A percentile compares a stretch with the other conserved stretches of the same genome.
phyloP scores from a whole-genome alignment of 2,329 filamentous ascomycete species.

The Ascochyta fabae region DNA sequence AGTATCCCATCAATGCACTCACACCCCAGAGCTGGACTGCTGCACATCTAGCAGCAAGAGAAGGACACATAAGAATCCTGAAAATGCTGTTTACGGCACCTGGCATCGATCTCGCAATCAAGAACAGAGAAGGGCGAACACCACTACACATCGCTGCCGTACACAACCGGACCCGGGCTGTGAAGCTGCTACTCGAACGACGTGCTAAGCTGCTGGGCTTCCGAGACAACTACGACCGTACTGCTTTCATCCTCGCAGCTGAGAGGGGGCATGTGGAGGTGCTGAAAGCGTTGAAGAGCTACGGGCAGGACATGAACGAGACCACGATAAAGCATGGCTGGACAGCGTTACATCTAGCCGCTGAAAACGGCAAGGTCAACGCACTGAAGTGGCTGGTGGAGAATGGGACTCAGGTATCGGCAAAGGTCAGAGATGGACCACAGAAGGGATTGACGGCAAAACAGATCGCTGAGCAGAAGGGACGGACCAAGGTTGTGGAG shows the following conservation, averaged over 20 bases:
- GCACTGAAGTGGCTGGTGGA: slow-evolving; percentile 16
- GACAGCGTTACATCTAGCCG: slow-evolving; percentile 25
- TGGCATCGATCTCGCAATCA: slow-evolving; percentile 22
- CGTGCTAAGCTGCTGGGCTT: slow-evolving; percentile 5
- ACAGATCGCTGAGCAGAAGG: slow-evolving; percentile 19
- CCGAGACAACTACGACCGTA: slow-evolving; percentile 18
- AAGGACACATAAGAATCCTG: slow-evolving; percentile 23
- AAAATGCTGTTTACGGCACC: slow-evolving; percentile 20
- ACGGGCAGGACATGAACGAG: slow-evolving; percentile 25
- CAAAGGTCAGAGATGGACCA: slow-evolving; percentile 12
- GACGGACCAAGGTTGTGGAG: not conserved
- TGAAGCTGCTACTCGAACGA: slow-evolving; percentile 20
- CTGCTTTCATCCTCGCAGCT: slow-evolving; percentile 23
- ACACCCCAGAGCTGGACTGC: slow-evolving; percentile 25
- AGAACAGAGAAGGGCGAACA: slow-evolving; percentile 23
- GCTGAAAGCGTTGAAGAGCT: slow-evolving; percentile 16
- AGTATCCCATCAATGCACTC: slow-evolving; percentile 30
- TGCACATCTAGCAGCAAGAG: slow-evolving; percentile 23
- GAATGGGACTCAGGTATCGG: slow-evolving; percentile 18
- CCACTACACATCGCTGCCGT: slow-evolving; percentile 25
- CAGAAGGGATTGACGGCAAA: slow-evolving; percentile 19
- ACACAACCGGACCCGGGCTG: slow-evolving; percentile 11
- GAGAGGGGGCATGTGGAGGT: slow-evolving; percentile 20
- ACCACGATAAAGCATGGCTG: slow-evolving; percentile 18
- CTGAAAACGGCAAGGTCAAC: slow-evolving; percentile 19